Percentiles rank a stretch among this genome's conserved stretches.
phyloP scores from a whole-genome alignment of 345 rosid genomes.

The Crucihimalaya himalaica region DNA sequence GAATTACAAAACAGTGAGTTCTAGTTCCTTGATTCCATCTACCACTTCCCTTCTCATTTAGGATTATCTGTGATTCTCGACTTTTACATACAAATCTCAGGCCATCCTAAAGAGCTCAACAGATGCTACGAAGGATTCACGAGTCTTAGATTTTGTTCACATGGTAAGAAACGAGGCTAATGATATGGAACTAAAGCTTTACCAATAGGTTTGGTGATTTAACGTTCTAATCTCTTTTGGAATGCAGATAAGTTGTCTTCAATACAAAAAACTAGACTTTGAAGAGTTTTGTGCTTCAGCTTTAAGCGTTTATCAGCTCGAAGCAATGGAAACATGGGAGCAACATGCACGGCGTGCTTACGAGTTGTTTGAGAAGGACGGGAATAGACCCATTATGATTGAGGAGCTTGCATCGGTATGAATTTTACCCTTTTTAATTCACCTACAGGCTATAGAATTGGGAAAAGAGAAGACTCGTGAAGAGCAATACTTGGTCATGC shows the following conservation, averaged over 20 bases:
- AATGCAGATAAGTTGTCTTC: slow-evolving; percentile 73
- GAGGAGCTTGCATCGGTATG: slow-evolving; percentile 87
- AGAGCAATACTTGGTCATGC: not conserved
- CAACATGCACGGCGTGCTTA: slow-evolving; percentile 80
- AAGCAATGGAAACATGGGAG: slow-evolving; percentile 89
- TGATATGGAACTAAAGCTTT: not conserved
- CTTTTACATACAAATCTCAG: slow-evolving; percentile 45
- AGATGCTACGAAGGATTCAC: slow-evolving; percentile 80
- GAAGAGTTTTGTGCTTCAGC: slow-evolving; percentile 96
- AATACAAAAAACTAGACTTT: slow-evolving; percentile 78
- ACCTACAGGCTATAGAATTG: not conserved
- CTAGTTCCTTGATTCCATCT: slow-evolving; percentile 3
- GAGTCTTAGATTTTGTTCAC: slow-evolving; percentile 71
- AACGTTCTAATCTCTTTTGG: not conserved
- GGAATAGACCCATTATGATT: slow-evolving; percentile 83
- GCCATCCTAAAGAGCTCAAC: slow-evolving; percentile 60
- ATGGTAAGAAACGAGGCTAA: slow-evolving; percentile 48
- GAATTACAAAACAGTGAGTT: slow-evolving; percentile 76
- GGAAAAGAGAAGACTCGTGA: slow-evolving; percentile 5
- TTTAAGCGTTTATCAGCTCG: slow-evolving; percentile 84
- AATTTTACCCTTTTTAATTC: not conserved
- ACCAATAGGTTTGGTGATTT: slow-evolving; percentile 5
- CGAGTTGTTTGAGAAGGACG: slow-evolving; percentile 87
- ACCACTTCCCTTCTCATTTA: not conserved
- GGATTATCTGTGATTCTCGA: slow-evolving; percentile 21